Evolutionary conservation across 208 protist species (phyloP), one percentile per base, ranked within the genome.

Genomic region (Leishmania lainsoni): DNA sequence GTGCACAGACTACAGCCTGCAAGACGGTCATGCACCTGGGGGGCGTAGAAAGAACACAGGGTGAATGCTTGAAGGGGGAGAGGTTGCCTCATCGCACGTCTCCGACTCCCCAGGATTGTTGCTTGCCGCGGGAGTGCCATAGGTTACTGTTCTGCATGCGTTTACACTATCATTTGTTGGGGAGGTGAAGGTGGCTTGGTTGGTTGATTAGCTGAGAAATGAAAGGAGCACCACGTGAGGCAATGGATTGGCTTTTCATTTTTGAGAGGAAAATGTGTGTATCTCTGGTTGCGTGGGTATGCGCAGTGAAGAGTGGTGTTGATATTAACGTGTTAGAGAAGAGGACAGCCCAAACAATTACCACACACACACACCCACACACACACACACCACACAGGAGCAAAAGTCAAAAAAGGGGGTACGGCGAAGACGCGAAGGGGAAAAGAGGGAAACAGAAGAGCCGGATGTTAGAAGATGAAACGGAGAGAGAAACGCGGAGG

Each of bases 401-500:
- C 8, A 39, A 29, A 39, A 20, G 51, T 8, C 8, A 71, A 39
- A 0, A 77, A n/a, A 45, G 42, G 32, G 12, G 73, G 49, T 42
- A 48, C 6, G 17, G 54, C 16, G 52, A 51, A 42, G 45, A 58
- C 42, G 71, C 26, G 35, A 79, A 48, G 26, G 54, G 71, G 6
- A 48, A 70, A 22, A n/a, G 59, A 17, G 22, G 26, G n/a, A 78
- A 26, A 39, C 17, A 39, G 59, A 78, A 49, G 39, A 61, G n/a
- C n/a, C 39, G 12, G 26, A 2, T 1, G 39, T 61, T 51, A 26
- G 29, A 42, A 42, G 35, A 70, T 14, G 35, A 70, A 61, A 49
- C 35, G n/a, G 69, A 68, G 75, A 68, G 83, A 76, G 52, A 74
- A 77, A 69, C 35, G 58, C 56, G 65, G 76, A 76, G 54, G 83